Percentiles rank a stretch among this genome's conserved stretches.
Evolutionary conservation across 176 grass and related monocot species (phyloP).

Genomic region (Phragmites australis): DNA sequence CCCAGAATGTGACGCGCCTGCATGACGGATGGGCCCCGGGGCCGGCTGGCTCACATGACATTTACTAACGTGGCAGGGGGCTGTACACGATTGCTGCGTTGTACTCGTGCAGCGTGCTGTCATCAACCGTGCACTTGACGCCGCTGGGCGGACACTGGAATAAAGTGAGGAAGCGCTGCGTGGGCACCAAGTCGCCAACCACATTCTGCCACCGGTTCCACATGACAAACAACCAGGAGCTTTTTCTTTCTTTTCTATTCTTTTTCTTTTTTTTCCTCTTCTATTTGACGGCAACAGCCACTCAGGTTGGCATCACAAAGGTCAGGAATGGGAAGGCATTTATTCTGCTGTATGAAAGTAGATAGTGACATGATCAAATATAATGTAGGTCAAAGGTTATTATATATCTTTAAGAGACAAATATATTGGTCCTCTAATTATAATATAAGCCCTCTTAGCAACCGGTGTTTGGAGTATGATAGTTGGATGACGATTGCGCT

Average conservation of each 20-base stretch:
- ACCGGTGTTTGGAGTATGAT: no score
- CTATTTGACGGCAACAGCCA: no score
- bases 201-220: slow-evolving; percentile 5
- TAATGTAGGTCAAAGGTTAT: no score
- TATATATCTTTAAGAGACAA: no score
- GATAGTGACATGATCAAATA: background rate
- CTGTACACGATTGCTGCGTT: background rate
- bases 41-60: background rate
- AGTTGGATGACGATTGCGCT: no score
- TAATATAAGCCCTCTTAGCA: no score
- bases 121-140: slow-evolving; percentile 14
- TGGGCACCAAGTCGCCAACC: background rate
- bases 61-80: background rate
- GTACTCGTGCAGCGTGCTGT: background rate
- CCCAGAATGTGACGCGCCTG: background rate
- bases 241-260: no score
- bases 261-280: no score
- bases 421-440: no score
- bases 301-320: background rate
- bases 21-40: background rate
- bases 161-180: background rate
- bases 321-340: background rate
- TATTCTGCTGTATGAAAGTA: background rate
- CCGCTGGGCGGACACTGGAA: background rate
- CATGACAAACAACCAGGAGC: background rate